Conservation (phyloP, 225 moss, liverwort and hornwort genomes). For the Bryum argenteum region DNA sequence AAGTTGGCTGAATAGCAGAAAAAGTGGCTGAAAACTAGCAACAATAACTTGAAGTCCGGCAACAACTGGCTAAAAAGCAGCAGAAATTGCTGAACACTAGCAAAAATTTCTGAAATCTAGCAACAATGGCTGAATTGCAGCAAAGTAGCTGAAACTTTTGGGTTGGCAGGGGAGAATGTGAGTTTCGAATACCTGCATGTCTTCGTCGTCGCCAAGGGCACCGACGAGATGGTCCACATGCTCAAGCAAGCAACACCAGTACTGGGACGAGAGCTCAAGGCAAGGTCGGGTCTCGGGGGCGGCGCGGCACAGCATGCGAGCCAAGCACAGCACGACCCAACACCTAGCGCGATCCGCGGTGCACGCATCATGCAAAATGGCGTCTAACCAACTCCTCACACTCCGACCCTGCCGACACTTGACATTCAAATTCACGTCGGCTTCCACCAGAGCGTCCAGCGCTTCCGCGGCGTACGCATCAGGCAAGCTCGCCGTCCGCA, state of each 20-base stretch:
- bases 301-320: conserved; percentile 62
- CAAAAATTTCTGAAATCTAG: too few relatives aligned
- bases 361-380: conserved; percentile 69
- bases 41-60: too few relatives aligned
- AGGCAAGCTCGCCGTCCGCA: conserved; percentile 62
- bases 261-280: conserved; percentile 90
- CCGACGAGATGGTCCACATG: conserved; percentile 60
- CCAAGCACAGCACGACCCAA: conserved; percentile 78
- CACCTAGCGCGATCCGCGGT: conserved; percentile 53
- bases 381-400: conserved; percentile 82
- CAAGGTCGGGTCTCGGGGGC: conserved; percentile 63
- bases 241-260: conserved; percentile 89
- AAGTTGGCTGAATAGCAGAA: too few relatives aligned
- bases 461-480: conserved; percentile 68
- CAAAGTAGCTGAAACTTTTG: too few relatives aligned
- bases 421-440: conserved; percentile 75
- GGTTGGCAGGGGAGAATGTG: not conserved
- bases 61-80: too few relatives aligned
- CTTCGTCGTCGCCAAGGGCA: conserved; percentile 47
- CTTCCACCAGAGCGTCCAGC: conserved; percentile 83
- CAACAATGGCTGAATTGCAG: too few relatives aligned
- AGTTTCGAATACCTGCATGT: conserved; percentile 53
- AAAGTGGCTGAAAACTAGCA: too few relatives aligned
- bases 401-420: conserved; percentile 87
- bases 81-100: too few relatives aligned